Conservation (phyloP, 495 filamentous ascomycete genomes). For the Penicillium coprophilum region DNA sequence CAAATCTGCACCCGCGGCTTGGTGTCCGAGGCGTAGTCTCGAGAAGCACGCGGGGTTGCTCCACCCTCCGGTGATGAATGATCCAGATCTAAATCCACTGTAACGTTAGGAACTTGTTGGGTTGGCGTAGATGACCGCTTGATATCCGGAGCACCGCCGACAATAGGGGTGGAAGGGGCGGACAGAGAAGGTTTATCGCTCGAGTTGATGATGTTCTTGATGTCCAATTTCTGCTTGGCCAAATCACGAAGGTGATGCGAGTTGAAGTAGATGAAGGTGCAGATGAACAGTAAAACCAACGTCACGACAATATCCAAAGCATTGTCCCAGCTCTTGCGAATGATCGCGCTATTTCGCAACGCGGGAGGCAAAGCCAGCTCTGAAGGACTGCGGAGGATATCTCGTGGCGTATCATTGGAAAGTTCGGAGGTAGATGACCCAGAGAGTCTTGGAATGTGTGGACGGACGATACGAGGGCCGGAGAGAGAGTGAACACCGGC, state of each 20-base stretch:
- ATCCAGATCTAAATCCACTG: slow-evolving; percentile 36
- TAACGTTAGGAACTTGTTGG: slow-evolving; percentile 32
- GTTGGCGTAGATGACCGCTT: slow-evolving; percentile 28
- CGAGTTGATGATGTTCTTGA: slow-evolving; percentile 51
- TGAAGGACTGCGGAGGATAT: slow-evolving; percentile 39
- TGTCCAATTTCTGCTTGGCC: slow-evolving; percentile 52
- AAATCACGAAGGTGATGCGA: slow-evolving; percentile 48
- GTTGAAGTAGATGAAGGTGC: slow-evolving; percentile 52
- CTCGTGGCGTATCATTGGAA: slow-evolving; percentile 45
- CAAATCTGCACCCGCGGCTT: slow-evolving; percentile 44
- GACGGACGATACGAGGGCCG: slow-evolving; percentile 35
- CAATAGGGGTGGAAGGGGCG: slow-evolving; percentile 44
- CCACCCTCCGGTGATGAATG: slow-evolving; percentile 25
- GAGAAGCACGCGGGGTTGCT: slow-evolving; percentile 27
- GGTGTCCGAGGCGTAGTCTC: slow-evolving; percentile 21
- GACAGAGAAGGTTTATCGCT: slow-evolving; percentile 45
- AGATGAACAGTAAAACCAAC: slow-evolving; percentile 43
- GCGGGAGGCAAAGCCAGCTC: slow-evolving; percentile 47
- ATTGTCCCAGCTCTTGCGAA: slow-evolving; percentile 55
- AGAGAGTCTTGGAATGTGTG: slow-evolving; percentile 39
- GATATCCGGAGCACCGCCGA: slow-evolving; percentile 29
- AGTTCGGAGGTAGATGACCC: slow-evolving; percentile 31
- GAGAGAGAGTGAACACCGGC: slow-evolving; percentile 54
- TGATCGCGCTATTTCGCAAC: slow-evolving; percentile 51
- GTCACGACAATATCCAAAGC: slow-evolving; percentile 52